A percentile compares a stretch with the other conserved stretches of the same genome.
Evolutionary conservation across 257 asterid genomes (phyloP).

Genomic region (Solanum etuberosum): DNA sequence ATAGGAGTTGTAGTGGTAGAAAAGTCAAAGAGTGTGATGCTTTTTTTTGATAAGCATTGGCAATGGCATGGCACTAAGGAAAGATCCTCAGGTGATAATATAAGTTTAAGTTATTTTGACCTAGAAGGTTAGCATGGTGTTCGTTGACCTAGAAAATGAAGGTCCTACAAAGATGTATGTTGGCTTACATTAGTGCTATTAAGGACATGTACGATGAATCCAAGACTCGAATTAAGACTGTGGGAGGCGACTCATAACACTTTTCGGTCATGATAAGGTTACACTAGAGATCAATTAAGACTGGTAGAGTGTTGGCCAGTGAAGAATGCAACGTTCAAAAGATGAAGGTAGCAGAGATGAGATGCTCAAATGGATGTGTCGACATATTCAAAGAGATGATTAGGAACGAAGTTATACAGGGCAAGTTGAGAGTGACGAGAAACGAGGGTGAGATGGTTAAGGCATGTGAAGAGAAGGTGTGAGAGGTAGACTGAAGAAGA

Average conservation of each 20-base stretch:
- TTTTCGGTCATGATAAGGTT: neutral
- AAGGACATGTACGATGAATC: neutral
- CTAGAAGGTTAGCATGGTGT: neutral
- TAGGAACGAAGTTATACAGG: neutral
- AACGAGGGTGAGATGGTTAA: neutral
- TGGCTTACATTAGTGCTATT: neutral
- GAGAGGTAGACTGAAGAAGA: neutral
- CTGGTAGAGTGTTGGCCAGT: accelerated
- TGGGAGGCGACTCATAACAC: neutral
- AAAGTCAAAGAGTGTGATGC: neutral
- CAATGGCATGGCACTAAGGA: neutral
- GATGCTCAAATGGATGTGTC: neutral
- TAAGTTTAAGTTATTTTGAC: neutral
- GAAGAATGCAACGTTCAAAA: neutral
- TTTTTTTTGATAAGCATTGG: neutral
- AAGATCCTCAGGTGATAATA: neutral
- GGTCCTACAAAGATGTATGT: neutral
- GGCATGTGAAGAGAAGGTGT: neutral
- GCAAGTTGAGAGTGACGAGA: neutral
- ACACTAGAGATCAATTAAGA: neutral
- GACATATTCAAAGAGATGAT: neutral
- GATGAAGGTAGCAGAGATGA: neutral
- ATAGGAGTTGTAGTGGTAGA: neutral
- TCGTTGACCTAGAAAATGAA: neutral
- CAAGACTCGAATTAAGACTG: neutral